Base-by-base conservation (phyloP, 352 stramenopile species). In the Phytophthora citrophthora region DNA sequence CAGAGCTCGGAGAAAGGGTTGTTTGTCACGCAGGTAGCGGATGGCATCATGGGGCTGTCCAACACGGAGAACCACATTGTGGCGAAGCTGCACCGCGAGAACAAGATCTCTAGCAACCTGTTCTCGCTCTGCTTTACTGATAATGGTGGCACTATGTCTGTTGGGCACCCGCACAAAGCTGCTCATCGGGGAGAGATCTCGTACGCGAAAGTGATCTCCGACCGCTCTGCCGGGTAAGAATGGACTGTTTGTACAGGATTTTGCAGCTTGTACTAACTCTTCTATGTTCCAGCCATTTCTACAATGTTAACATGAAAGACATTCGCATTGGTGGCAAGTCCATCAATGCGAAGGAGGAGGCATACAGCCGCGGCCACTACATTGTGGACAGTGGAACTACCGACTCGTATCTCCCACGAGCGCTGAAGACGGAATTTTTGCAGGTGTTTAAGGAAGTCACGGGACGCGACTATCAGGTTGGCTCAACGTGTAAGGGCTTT, bases 301-400 rank as follows among this genome's bases (percentile, higher is more conserved):
- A 93, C 59, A 85, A 77, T 12, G 75, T 95, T 0, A 62, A 82
- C 15, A 54, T 95, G 38, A 74, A 73, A 9, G 86, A 93, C 43
- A 83, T 95, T 51, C 80, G 77, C 20, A 81, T 95, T 24, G 74
- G 64, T 16, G 76, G 79, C 55, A 67, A 70, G 16, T 84, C 81
- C 31, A 90, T 95, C 32, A 72, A 89, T 7, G 72, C 79, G 1
- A 60, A 78, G 0, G 40, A 65, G 5, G 63, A 64, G n/a, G 80
- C 61, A 24, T 80, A 77, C 29, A 67, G 59, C 5, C 72, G 69
- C 31, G 84, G 84, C 0, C 78, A 88, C 47, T 93, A 85, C 48
- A 92, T 96, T 47, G 80, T 96, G 11, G 88, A 96, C 61, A 96
- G 88, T 56, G 88, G 88, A 44, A 94, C 88, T 10, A 94, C 88